Evolutionary conservation across 1,284 basidiomycete genomes (phyloP).

Genomic region (Stereum hirsutum): DNA sequence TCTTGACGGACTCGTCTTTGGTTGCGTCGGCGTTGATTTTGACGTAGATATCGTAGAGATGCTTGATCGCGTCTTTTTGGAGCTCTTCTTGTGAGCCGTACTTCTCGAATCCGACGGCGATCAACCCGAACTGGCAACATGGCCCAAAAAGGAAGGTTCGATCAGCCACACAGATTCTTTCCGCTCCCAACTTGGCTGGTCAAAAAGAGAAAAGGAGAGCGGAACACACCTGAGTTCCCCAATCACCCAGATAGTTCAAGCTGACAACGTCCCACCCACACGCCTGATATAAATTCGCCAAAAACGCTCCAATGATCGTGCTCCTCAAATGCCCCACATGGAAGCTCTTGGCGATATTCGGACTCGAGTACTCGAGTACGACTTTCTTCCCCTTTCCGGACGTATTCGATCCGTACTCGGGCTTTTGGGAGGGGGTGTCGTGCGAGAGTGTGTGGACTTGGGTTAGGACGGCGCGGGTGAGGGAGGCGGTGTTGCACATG

Average conservation of each 20-base stretch:
- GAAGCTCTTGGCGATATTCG: slow-evolving; percentile 98
- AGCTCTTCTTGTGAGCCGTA: slow-evolving; percentile 86
- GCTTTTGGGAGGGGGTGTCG: slow-evolving; percentile 37
- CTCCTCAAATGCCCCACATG: slow-evolving; percentile 96
- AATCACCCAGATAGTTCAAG: slow-evolving; percentile 94
- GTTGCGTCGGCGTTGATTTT: slow-evolving; percentile 85
- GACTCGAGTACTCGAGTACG: slow-evolving; percentile 87
- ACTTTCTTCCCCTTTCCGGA: slow-evolving; percentile 77
- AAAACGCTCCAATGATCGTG: slow-evolving; percentile 96
- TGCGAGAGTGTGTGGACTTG: slow-evolving; percentile 78
- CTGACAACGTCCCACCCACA: slow-evolving; percentile 90
- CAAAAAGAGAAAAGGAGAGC: neutral
- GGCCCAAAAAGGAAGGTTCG: too few species aligned
- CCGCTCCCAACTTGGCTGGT: neutral
- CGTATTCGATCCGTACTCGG: slow-evolving; percentile 68
- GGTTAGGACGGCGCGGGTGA: slow-evolving; percentile 71
- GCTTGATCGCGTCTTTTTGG: slow-evolving; percentile 87
- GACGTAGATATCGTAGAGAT: slow-evolving; percentile 93
- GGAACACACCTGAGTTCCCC: slow-evolving; percentile 77
- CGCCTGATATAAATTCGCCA: slow-evolving; percentile 87
- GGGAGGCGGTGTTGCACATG: slow-evolving; percentile 59
- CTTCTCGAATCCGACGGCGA: slow-evolving; percentile 88
- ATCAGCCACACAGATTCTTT: neutral
- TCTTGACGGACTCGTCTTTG: slow-evolving; percentile 66
- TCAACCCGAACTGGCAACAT: slow-evolving; percentile 81